Base-by-base conservation (phyloP, 2,329 filamentous ascomycete species). In the Diplodia mutila region DNA sequence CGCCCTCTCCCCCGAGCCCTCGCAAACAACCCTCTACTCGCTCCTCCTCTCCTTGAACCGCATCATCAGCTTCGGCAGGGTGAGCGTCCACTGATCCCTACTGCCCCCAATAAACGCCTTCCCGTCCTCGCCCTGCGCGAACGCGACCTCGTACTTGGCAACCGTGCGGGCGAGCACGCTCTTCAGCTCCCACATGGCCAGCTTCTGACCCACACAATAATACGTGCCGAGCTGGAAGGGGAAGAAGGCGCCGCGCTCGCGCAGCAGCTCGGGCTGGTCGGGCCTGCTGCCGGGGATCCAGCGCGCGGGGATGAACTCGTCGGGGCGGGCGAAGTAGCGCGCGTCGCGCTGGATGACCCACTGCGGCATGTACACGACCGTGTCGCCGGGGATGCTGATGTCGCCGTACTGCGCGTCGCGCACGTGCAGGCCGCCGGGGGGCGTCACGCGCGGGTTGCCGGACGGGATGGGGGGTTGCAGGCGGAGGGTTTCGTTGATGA, bases 201-300 rank as follows among this genome's bases (percentile, higher is more conserved):
- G 78, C 0, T 85, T 85, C 82, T 91, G 92, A 0, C 90, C 90
- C 66, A 92, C 91, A 74, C 90, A 93, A 2, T 89, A 89, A 12
- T 90, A 81, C 0, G 89, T 87, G 0, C 65, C 65, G 32, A 66
- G 18, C 29, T 66, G 54, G 25, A 66, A 59, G n/a, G 65, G 65
- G 46, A 66, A 66, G 21, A 37, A 67, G 1, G 65, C 65, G 8
- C 8, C 25, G 23, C 42, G 37, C 68, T 78, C 76, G 7, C 77
- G 75, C 2, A 80, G 34, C 55, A 63, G 42, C 18, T 11, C n/a
- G 74, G 48, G 76, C 77, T 18, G n/a, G n/a, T n/a, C 80, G 75
- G 23, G 77, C 74, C 34, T 76, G 8, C 54, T 52, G 18, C 54
- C 14, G 14, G n/a, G n/a, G n/a, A 66, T 77, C 71, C 65, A 67